Evolutionary conservation across 352 stramenopile species (phyloP).

Genomic region (Phytophthora colocasiae): DNA sequence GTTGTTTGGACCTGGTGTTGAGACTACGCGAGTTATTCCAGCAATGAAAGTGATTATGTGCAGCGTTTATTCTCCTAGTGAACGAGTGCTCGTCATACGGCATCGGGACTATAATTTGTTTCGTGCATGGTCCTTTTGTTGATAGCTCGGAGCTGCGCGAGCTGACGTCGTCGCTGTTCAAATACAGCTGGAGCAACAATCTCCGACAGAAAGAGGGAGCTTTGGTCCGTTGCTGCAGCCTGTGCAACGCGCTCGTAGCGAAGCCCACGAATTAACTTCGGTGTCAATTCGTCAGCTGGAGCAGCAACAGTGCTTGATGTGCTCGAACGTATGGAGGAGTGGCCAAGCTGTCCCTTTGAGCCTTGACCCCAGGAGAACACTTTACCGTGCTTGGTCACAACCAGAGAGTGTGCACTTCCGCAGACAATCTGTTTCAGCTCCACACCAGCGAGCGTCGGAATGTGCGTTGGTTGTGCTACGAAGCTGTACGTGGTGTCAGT

Average conservation of each 20-base stretch:
- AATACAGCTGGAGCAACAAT: conserved; percentile 47
- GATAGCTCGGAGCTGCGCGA: conserved; percentile 52
- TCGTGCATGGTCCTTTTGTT: conserved; percentile 31
- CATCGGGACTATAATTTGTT: conserved; percentile 5
- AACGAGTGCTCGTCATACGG: neutral
- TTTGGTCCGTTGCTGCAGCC: conserved; percentile 62
- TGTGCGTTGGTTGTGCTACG: conserved; percentile 44
- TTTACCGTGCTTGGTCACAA: conserved; percentile 51
- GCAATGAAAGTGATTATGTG: neutral
- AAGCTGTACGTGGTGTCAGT: conserved; percentile 72
- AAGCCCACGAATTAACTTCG: conserved; percentile 50
- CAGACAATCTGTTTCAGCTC: conserved; percentile 59
- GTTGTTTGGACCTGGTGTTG: conserved; percentile 36
- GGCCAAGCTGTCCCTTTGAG: conserved; percentile 53
- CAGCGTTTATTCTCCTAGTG: neutral
- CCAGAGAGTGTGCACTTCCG: conserved; percentile 61
- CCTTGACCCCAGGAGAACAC: conserved; percentile 75
- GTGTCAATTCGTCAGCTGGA: conserved; percentile 48
- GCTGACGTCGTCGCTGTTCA: conserved; percentile 50
- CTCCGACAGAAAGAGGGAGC: conserved; percentile 66
- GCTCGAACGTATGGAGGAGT: conserved; percentile 3
- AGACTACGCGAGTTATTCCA: conserved; percentile 30
- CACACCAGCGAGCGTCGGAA: conserved; percentile 55
- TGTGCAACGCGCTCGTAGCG: conserved; percentile 59
- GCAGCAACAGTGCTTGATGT: conserved; percentile 1